Evolutionary conservation across 345 rosid species (phyloP), one percentile per base, ranked within the genome.

Genomic region (Rhizophora mangle): DNA sequence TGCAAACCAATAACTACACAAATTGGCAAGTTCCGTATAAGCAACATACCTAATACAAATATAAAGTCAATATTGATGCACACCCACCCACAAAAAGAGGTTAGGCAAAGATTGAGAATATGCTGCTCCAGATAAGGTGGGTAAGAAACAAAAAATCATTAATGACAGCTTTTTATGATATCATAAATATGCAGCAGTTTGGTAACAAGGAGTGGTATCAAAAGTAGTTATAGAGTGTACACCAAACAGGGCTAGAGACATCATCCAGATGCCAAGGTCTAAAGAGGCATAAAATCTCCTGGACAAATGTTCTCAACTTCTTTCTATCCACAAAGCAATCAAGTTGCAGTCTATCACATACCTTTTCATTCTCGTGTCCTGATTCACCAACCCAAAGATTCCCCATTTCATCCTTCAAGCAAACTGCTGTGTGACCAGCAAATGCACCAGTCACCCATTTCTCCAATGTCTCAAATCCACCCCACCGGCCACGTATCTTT

Each of bases 371-470:
- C 86, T 92, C 98, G 39, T 95, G 99, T 43, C 98, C 99, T 0
- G 99, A 95, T 85, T 95, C 99, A 72, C 96, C 99, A 83, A 95
- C 99, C 99, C 99, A 95, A 63, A 95, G 92, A 72, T 89, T 88
- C 68, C 96, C 98, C 71, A 72, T 67, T 67, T 86, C 89, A 84
- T 95, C 99, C 81, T 90, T 90, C 85, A 95, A 81, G 84, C 99
- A 95, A 78, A 95, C 99, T 24, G 99, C 93, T 19, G 99, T 92
- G 51, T 95, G 99, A 78, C 99, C 99, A 75, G 99, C 98, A 78
- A 89, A 95, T 64, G 99, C 97, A 36, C 99, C 99, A 15, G 96
- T 95, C 52, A 95, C 97, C 99, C 99, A 95, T 79, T 95, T 95
- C 80, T 95, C 99, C 73, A 95, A 80, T 1, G 97, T 85, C 88